Percentiles rank a stretch among this genome's conserved stretches.
These are phyloP conservation scores for Termitomyces sp. DNA, from an alignment of 768 basidiomycete species.

Conservation along the genomic window DNA sequence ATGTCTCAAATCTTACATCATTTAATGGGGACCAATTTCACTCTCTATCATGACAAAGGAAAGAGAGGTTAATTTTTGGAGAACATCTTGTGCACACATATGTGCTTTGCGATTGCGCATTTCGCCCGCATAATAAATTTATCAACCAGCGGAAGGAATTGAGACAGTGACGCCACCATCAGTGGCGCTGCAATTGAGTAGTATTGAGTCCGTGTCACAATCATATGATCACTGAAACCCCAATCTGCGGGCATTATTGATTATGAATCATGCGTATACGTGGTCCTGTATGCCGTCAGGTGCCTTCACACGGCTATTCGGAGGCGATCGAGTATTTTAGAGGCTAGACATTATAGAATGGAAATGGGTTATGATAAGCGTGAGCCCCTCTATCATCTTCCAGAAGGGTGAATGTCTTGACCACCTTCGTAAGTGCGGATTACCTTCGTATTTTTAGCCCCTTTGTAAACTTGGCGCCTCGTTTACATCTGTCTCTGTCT, in stretches of 20 bases:
- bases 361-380: background rate
- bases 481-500: background rate
- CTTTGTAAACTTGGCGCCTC: background rate
- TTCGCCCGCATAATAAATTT: background rate
- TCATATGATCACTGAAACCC: background rate
- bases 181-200: conserved; percentile 11
- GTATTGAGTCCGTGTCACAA: background rate
- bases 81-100: background rate
- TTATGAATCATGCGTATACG: background rate
- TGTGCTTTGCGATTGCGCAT: background rate
- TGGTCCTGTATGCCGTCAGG: background rate
- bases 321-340: conserved; percentile 1
- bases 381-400: background rate
- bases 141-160: background rate
- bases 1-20: background rate
- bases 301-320: background rate
- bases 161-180: conserved; percentile 8
- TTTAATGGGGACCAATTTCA: background rate
- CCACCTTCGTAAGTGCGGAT: background rate
- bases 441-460: background rate
- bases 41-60: no score
- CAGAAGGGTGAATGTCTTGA: background rate
- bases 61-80: background rate
- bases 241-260: background rate
- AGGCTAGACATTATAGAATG: conserved; percentile 1